Percentiles rank a stretch among this genome's conserved stretches.
These are phyloP conservation scores for Nannizzia gypsea DNA, from an alignment of 2,329 filamentous ascomycete species.

Conservation along the genomic window DNA sequence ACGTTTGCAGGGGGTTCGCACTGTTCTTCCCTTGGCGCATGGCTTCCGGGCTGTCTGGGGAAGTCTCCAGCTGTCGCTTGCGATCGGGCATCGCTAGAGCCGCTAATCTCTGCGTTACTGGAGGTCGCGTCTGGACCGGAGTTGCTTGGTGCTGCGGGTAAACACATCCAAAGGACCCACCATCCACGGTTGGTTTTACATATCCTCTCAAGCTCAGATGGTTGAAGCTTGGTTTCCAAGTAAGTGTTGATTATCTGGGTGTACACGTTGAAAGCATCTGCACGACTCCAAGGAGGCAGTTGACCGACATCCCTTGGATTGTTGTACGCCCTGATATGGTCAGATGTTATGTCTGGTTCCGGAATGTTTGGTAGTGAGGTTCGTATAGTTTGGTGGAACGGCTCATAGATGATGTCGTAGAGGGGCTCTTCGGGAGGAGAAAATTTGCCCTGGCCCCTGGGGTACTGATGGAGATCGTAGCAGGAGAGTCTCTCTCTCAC, in stretches of 20 bases:
- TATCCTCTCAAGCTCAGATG: slow-evolving; percentile 46
- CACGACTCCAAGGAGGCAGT: slow-evolving; percentile 36
- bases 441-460: slow-evolving; percentile 24
- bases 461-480: slow-evolving; percentile 21
- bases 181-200: slow-evolving; percentile 53
- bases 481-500: slow-evolving; percentile 29
- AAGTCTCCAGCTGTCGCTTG: background rate
- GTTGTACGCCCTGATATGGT: slow-evolving; percentile 8
- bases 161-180: slow-evolving; percentile 56
- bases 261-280: slow-evolving; percentile 52
- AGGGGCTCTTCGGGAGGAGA: slow-evolving; percentile 35
- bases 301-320: slow-evolving; percentile 8
- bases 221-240: slow-evolving; percentile 36
- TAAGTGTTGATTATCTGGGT: slow-evolving; percentile 48
- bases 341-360: slow-evolving; percentile 35
- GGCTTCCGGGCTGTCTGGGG: background rate
- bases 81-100: background rate
- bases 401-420: slow-evolving; percentile 51
- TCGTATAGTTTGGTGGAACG: slow-evolving; percentile 45
- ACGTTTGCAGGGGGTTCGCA: slow-evolving; percentile 20
- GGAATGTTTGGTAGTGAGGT: slow-evolving; percentile 55
- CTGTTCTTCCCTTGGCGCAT: slow-evolving; percentile 9
- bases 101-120: background rate
- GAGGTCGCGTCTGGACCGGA: background rate
- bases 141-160: slow-evolving; percentile 21